Conservation (phyloP, 1,284 basidiomycete species). For the Malassezia furfur region DNA sequence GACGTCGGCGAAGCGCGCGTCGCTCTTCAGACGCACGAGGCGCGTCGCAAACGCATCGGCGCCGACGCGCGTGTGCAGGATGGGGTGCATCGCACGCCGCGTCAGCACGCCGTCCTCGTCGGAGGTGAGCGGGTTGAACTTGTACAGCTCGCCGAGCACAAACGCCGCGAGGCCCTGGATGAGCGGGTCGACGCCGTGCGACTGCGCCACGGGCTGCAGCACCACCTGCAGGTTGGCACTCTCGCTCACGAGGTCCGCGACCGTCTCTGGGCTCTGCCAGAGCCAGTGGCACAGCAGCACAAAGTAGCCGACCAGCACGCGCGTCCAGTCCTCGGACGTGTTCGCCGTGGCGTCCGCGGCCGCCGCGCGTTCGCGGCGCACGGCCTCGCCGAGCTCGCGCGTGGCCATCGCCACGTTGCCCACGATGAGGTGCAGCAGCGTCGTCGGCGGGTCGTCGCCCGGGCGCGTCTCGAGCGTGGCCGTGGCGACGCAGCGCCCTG, state of each 20-base stretch:
- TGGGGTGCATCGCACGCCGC: slow-evolving; percentile 53
- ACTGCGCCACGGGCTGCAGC: slow-evolving; percentile 86
- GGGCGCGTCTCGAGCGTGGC: slow-evolving; percentile 1
- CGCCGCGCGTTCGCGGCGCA: slow-evolving; percentile 33
- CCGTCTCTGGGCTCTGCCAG: slow-evolving; percentile 85
- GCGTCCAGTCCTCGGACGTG: slow-evolving; percentile 60
- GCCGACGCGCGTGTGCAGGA: slow-evolving; percentile 68
- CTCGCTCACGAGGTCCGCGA: slow-evolving; percentile 75
- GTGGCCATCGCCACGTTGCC: slow-evolving; percentile 60
- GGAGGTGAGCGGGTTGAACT: slow-evolving; percentile 31
- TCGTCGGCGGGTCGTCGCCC: slow-evolving; percentile 51
- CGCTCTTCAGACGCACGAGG: slow-evolving; percentile 75
- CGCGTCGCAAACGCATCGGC: slow-evolving; percentile 80
- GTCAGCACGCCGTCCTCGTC: slow-evolving; percentile 19
- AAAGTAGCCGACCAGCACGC: slow-evolving; percentile 76
- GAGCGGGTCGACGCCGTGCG: slow-evolving; percentile 69
- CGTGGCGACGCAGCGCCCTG: slow-evolving; percentile 24
- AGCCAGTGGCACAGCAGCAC: slow-evolving; percentile 78
- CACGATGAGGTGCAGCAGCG: slow-evolving; percentile 54
- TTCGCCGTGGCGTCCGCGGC: slow-evolving; percentile 19
- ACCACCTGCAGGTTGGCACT: slow-evolving; percentile 68
- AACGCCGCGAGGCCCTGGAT: slow-evolving; percentile 86
- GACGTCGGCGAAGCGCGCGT: slow-evolving; percentile 78
- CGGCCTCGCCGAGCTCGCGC: slow-evolving; percentile 51
- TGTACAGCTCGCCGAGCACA: slow-evolving; percentile 79